A percentile compares a stretch with the other conserved stretches of the same genome.
These are phyloP conservation scores for Rhododendron simsii DNA, from an alignment of 148 eudicot genomes.

Conservation along the genomic window DNA sequence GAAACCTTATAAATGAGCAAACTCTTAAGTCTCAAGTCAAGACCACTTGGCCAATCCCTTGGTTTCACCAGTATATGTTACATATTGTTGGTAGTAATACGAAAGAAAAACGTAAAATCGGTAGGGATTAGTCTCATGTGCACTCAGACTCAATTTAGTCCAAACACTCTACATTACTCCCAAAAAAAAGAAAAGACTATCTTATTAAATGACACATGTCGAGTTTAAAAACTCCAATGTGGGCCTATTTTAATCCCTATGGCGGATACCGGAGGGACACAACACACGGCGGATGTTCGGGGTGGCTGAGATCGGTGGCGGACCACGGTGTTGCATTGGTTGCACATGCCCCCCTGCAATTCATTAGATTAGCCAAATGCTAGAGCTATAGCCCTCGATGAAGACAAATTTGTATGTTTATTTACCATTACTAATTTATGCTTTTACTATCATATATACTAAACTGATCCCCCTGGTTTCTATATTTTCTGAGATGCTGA, in stretches of 20 bases:
- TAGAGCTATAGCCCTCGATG: not conserved
- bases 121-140: no score
- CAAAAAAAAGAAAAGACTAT: no score
- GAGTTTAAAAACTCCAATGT: not conserved
- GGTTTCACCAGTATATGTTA: no score
- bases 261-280: constrained; percentile 9
- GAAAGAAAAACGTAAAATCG: no score
- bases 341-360: not conserved
- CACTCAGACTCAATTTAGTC: no score
- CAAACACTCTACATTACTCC: no score
- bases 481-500: not conserved
- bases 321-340: constrained; percentile 1
- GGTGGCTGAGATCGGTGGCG: constrained; percentile 6
- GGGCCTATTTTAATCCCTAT: not conserved
- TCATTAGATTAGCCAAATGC: not conserved
- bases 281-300: constrained; percentile 11
- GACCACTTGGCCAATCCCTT: no score
- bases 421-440: not conserved
- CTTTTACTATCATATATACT: not conserved
- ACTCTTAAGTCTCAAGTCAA: no score
- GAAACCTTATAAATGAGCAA: no score
- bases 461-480: not conserved
- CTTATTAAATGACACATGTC: not conserved
- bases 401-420: not conserved
- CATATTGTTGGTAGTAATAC: no score